Percentiles rank a stretch among this genome's conserved stretches.
Conservation (phyloP, 2,329 filamentous ascomycete genomes). For the Talaromyces sp. region DNA sequence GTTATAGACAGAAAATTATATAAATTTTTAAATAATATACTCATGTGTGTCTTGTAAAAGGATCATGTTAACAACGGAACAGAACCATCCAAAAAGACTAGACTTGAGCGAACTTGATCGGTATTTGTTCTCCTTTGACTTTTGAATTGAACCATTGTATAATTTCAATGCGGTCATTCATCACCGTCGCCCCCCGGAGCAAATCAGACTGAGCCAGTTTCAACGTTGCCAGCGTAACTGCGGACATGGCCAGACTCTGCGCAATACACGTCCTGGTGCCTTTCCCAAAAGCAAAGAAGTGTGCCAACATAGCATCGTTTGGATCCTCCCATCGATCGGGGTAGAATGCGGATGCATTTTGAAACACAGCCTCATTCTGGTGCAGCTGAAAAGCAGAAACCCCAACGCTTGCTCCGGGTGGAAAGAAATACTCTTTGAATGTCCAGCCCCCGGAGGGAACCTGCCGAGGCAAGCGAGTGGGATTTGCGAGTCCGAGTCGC, state of each 20-base stretch:
- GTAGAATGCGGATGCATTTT: slow-evolving; percentile 37
- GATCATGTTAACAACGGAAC: too few relatives aligned
- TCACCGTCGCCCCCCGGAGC: slow-evolving; percentile 39
- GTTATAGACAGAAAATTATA: too few relatives aligned
- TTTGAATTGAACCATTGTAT: slow-evolving; percentile 54
- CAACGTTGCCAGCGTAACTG: slow-evolving; percentile 40
- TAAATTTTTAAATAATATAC: too few relatives aligned
- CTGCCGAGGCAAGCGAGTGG: slow-evolving; percentile 45
- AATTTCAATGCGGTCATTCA: slow-evolving; percentile 44
- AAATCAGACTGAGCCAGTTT: slow-evolving; percentile 40
- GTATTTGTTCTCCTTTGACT: slow-evolving; percentile 27
- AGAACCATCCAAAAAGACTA: too few relatives aligned
- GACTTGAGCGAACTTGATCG: too few relatives aligned
- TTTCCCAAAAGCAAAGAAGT: slow-evolving; percentile 47
- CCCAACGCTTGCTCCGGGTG: slow-evolving; percentile 42
- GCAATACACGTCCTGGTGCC: slow-evolving; percentile 48
- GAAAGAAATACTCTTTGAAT: slow-evolving; percentile 35
- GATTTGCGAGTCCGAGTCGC: slow-evolving; percentile 49
- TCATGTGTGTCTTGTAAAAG: too few relatives aligned
- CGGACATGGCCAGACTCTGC: slow-evolving; percentile 42
- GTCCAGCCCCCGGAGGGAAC: slow-evolving; percentile 39
- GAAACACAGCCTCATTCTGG: slow-evolving; percentile 40
- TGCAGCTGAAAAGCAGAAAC: slow-evolving; percentile 45
- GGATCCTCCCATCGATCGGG: slow-evolving; percentile 46
- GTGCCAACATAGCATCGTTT: slow-evolving; percentile 35